Evolutionary conservation across 1,284 basidiomycete species (phyloP).

Genomic region (Thecaphora thlaspeos): DNA sequence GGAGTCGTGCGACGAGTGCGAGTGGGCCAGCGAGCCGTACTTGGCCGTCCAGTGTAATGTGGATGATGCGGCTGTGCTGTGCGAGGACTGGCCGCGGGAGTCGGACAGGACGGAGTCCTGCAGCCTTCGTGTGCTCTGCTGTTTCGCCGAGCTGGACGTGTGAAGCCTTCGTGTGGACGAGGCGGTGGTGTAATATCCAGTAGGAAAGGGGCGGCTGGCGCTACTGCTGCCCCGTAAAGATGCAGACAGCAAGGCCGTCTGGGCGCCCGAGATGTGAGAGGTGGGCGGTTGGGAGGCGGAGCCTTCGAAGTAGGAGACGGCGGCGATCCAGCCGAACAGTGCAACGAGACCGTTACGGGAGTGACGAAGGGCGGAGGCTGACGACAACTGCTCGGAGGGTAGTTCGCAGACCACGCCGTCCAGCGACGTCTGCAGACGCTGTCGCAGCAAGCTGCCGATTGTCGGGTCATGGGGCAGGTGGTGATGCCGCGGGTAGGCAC

Average conservation of each 20-base stretch:
- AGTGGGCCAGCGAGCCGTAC: conserved; percentile 21
- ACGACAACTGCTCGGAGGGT: conserved; percentile 8
- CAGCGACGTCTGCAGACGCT: conserved; percentile 23
- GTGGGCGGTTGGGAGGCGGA: not conserved
- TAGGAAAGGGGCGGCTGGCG: not conserved
- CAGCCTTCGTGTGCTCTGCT: not conserved
- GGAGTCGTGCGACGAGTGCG: conserved; percentile 8
- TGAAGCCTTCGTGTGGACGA: conserved; percentile 16
- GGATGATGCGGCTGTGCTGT: no score
- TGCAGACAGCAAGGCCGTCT: no score
- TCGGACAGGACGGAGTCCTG: not conserved
- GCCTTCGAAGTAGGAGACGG: conserved; percentile 13
- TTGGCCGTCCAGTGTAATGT: not conserved
- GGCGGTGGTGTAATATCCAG: not conserved
- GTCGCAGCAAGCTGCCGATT: conserved; percentile 16
- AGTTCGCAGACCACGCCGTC: conserved; percentile 23
- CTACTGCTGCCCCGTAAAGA: not conserved
- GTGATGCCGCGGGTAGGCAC: not conserved
- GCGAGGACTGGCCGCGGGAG: not conserved
- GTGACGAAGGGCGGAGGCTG: conserved; percentile 8
- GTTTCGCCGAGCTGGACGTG: not conserved
- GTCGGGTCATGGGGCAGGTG: not conserved
- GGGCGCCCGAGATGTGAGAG: not conserved
- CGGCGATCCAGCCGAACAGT: conserved; percentile 26
- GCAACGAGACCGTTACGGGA: conserved; percentile 24